phyloP scores from a whole-genome alignment of 495 filamentous ascomycete genomes.

The Aeminium ludgeri region DNA sequence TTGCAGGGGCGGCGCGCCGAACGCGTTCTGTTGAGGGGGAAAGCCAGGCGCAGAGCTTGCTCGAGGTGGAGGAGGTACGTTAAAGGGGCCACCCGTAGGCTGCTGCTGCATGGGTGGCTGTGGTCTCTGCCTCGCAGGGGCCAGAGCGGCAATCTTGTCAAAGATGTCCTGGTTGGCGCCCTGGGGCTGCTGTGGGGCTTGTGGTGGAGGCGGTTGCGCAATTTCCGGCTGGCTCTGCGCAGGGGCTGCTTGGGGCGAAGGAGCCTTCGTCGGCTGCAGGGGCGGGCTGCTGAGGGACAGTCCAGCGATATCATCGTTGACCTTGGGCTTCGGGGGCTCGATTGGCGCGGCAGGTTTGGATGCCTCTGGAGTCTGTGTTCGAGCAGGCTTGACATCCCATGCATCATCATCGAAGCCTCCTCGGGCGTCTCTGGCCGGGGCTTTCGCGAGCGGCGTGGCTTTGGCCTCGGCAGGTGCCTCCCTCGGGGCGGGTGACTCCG shows the following conservation, averaged over 20 bases:
- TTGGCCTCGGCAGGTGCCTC: conserved; percentile 37
- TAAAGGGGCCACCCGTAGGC: conserved; percentile 42
- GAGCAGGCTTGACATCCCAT: conserved; percentile 93
- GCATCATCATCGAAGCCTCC: conserved; percentile 88
- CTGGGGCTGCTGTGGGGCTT: conserved; percentile 24
- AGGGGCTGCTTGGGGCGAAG: conserved; percentile 26
- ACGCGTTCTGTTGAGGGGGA: conserved; percentile 49
- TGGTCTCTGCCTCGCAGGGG: conserved; percentile 49
- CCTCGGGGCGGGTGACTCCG: background rate
- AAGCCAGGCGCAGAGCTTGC: conserved; percentile 83
- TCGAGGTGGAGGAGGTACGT: conserved; percentile 67
- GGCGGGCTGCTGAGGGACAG: conserved; percentile 13
- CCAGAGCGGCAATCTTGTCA: conserved; percentile 19
- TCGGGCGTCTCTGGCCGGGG: conserved; percentile 23
- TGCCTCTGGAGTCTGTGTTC: conserved; percentile 28
- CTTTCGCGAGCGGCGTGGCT: conserved; percentile 34
- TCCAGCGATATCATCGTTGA: conserved; percentile 11
- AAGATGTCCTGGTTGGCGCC: conserved; percentile 37
- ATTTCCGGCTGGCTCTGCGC: conserved; percentile 25
- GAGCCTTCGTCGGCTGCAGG: conserved; percentile 21
- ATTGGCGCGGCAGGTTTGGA: background rate
- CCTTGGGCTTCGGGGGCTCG: conserved; percentile 4
- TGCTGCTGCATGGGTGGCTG: conserved; percentile 43
- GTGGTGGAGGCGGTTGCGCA: conserved; percentile 17
- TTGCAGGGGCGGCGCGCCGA: conserved; percentile 56